phyloP scores from a whole-genome alignment of 805 yeast species.

The Monosporozyma unispora region DNA sequence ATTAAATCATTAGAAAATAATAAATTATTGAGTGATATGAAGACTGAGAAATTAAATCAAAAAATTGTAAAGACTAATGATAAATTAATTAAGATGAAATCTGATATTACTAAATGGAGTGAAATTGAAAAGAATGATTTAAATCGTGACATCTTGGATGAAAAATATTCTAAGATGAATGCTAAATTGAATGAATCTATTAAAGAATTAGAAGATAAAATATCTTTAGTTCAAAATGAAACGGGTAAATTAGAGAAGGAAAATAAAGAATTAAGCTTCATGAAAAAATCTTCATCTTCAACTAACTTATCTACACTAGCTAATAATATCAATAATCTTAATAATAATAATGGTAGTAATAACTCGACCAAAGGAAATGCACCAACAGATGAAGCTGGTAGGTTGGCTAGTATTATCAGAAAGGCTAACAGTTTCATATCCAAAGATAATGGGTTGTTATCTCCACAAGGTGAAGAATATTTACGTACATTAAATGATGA shows the following conservation, averaged over 20 bases:
- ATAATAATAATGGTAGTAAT: background rate
- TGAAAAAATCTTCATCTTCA: slow-evolving; percentile 12
- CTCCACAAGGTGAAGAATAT: slow-evolving; percentile 19
- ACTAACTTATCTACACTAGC: slow-evolving; percentile 2
- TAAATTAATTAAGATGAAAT: slow-evolving; percentile 23
- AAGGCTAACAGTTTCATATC: slow-evolving; percentile 17
- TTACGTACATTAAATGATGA: slow-evolving; percentile 17
- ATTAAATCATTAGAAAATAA: slow-evolving; percentile 29
- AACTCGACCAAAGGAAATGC: background rate
- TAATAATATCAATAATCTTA: background rate
- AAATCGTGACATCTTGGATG: slow-evolving; percentile 10
- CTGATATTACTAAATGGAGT: slow-evolving; percentile 24
- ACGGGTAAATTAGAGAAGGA: slow-evolving; percentile 11
- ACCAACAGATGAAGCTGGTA: background rate
- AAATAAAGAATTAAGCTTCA: slow-evolving; percentile 17
- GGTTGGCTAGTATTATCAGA: slow-evolving; percentile 9
- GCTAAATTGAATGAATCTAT: slow-evolving; percentile 8
- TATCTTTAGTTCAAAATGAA: slow-evolving; percentile 15
- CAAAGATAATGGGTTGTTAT: slow-evolving; percentile 23
- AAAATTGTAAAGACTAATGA: slow-evolving; percentile 19
- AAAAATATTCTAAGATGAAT: slow-evolving; percentile 10
- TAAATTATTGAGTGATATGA: slow-evolving; percentile 25
- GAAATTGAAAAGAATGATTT: slow-evolving; percentile 12
- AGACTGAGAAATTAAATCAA: slow-evolving; percentile 22
- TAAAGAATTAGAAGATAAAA: slow-evolving; percentile 5